phyloP scores from a whole-genome alignment of 176 grass and related monocot genomes.

The Musa itinerans region DNA sequence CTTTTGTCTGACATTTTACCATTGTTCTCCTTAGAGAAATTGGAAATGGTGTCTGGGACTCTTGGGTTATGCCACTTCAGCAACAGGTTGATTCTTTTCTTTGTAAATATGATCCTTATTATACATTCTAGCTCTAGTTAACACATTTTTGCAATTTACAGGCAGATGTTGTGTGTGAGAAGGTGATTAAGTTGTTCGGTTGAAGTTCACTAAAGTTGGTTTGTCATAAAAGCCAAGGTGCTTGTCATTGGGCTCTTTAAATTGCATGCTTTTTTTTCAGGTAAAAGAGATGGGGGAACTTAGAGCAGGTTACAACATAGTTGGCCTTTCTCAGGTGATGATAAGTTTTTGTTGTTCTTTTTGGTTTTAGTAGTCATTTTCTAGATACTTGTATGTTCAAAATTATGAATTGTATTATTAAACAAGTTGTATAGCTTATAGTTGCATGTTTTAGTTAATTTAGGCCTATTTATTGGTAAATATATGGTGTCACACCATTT shows the following conservation, averaged over 20 bases:
- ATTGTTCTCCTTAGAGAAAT: background rate
- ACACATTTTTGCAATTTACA: conserved; percentile 15
- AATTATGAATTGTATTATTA: no score
- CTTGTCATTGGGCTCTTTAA: conserved; percentile 5
- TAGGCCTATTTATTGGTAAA: no score
- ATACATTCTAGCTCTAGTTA: conserved; percentile 9
- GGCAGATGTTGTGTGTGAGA: conserved; percentile 69
- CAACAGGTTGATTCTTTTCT: background rate
- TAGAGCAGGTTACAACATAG: conserved; percentile 62
- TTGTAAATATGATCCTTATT: background rate
- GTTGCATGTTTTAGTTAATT: no score
- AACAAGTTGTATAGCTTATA: no score
- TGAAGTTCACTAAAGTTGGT: conserved; percentile 25
- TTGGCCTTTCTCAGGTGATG: conserved; percentile 83
- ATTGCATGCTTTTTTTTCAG: conserved; percentile 43
- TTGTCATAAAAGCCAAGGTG: conserved; percentile 4
- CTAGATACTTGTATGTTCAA: background rate
- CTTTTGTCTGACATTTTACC: background rate
- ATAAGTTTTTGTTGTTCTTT: background rate
- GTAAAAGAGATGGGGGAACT: conserved; percentile 79
- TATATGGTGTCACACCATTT: no score
- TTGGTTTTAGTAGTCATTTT: background rate
- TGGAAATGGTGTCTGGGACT: conserved; percentile 1
- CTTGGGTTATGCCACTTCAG: background rate
- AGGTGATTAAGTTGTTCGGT: conserved; percentile 40